These are phyloP conservation scores for Fraxinus quadrangulata DNA, from an alignment of 257 asterid genomes.

Conservation along the genomic window DNA sequence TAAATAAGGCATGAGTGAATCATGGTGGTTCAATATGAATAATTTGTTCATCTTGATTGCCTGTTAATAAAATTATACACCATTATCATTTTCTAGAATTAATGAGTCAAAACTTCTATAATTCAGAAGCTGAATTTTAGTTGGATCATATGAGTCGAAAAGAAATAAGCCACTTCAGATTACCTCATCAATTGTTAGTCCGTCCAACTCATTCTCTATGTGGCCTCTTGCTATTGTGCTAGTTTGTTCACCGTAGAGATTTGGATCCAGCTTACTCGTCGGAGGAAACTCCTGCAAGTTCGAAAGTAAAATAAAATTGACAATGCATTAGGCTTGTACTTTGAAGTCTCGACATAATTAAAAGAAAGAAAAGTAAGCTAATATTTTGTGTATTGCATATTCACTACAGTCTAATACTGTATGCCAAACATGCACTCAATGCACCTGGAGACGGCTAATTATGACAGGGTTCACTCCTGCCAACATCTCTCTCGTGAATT, in stretches of 20 bases:
- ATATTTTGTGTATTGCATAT: not conserved
- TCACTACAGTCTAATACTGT: too few relatives aligned
- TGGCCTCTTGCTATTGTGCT: conserved; percentile 55
- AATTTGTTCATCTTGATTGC: conserved; percentile 50
- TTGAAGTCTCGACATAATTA: not conserved
- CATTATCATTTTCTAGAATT: not conserved
- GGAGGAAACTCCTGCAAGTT: conserved; percentile 70
- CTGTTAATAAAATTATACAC: conserved; percentile 25
- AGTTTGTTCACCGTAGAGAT: conserved; percentile 55
- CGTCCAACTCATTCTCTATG: conserved; percentile 49
- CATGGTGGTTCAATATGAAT: conserved; percentile 73
- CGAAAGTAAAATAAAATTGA: not conserved
- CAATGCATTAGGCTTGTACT: conserved; percentile 8
- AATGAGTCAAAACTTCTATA: too few relatives aligned
- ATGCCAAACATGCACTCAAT: not conserved
- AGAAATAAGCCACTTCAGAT: not conserved
- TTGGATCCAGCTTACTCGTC: conserved; percentile 58
- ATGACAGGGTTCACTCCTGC: conserved; percentile 77
- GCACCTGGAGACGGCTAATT: conserved; percentile 66
- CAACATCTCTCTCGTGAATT: conserved; percentile 76
- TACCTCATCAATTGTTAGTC: conserved; percentile 57
- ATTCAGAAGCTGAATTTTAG: too few relatives aligned
- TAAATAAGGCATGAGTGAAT: conserved; percentile 61
- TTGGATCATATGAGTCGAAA: not conserved
- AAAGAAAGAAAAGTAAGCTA: too few relatives aligned